Evolutionary conservation across 331 rosid genomes (phyloP).

Genomic region (Stylosanthes scabra): DNA sequence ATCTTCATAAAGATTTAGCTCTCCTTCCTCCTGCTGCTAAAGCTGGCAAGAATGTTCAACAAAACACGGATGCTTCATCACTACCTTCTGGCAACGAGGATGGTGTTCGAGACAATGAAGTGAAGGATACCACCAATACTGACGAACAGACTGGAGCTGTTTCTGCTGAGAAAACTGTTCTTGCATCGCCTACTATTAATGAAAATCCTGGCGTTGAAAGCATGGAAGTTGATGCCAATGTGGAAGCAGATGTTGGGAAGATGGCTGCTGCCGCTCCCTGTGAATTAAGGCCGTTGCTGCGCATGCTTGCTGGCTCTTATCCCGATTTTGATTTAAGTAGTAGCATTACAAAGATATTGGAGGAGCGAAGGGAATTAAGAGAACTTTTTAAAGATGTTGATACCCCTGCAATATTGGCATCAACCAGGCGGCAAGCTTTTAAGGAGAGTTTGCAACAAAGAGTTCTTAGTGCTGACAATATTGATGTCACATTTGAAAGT

Average conservation of each 20-base stretch:
- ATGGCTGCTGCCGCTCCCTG: conserved; percentile 53
- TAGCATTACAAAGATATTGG: conserved; percentile 72
- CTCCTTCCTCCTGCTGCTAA: conserved; percentile 69
- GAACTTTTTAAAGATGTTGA: conserved; percentile 68
- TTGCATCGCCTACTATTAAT: conserved; percentile 53
- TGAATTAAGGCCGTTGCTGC: conserved; percentile 65
- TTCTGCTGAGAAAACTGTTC: conserved; percentile 57
- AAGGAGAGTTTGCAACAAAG: conserved; percentile 68
- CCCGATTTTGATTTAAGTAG: conserved; percentile 65
- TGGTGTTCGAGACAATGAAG: conserved; percentile 55
- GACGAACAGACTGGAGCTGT: conserved; percentile 55
- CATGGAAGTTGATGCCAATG: conserved; percentile 56
- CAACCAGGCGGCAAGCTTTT: conserved; percentile 75
- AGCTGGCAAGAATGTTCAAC: conserved; percentile 61
- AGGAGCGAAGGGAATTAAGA: conserved; percentile 67
- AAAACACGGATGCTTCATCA: conserved; percentile 59
- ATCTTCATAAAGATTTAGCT: conserved; percentile 67
- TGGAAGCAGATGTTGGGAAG: conserved; percentile 60
- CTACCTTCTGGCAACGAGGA: conserved; percentile 63
- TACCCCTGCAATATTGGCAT: conserved; percentile 56
- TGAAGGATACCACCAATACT: conserved; percentile 56
- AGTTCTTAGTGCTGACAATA: conserved; percentile 69
- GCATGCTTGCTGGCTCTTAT: conserved; percentile 64
- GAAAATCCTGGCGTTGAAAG: conserved; percentile 61
- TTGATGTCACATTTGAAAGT: conserved; percentile 77